Base-by-base conservation (phyloP, 2,329 filamentous ascomycete genomes). In the Colletotrichum somersetense region DNA sequence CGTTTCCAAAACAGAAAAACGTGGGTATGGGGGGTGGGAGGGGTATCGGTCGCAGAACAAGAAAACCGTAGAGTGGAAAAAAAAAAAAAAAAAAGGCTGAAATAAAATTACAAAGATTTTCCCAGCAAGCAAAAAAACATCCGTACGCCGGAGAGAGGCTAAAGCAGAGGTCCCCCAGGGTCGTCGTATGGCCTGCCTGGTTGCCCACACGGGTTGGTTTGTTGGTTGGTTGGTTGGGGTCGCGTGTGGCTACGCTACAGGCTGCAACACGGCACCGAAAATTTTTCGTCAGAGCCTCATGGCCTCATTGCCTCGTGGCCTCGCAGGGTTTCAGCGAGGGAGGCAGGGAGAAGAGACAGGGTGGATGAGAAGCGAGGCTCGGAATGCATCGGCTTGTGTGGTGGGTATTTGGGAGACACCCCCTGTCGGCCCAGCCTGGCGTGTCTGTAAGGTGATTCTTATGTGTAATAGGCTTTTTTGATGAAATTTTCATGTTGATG, bases 321-420 rank as follows among this genome's bases (percentile, higher is more conserved):
- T 52, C 46, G n/a, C 44, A 14, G 46, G n/a, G 26, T 50, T 35
- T 20, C n/a, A 48, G 30, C 14, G 18, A 40, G 59, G 5, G 20
- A 10, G 44, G 14, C 20, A n/a, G n/a, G n/a, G n/a, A n/a, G n/a
- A n/a, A n/a, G n/a, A n/a, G n/a, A n/a, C n/a, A n/a, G n/a, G n/a
- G n/a, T n/a, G n/a, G n/a, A n/a, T n/a, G 7, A 44, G 59, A 50
- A 50, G 46, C n/a, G 18, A 48, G 38, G 57, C 57, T 63, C 68
- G 70, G 70, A 56, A 64, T 56, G 23, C 66, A n/a, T 72, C 70
- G 70, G 70, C 70, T 69, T 52, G 53, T 16, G 40, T 23, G 57
- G 33, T 18, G 26, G 30, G 8, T 53, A 53, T 53, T 40, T n/a
- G 48, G 35, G 62, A 33, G 30, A 30, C 4, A 18, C 59, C 11